phyloP scores from a whole-genome alignment of 805 yeast genomes.

The Cyberlindnera sargentensis region DNA sequence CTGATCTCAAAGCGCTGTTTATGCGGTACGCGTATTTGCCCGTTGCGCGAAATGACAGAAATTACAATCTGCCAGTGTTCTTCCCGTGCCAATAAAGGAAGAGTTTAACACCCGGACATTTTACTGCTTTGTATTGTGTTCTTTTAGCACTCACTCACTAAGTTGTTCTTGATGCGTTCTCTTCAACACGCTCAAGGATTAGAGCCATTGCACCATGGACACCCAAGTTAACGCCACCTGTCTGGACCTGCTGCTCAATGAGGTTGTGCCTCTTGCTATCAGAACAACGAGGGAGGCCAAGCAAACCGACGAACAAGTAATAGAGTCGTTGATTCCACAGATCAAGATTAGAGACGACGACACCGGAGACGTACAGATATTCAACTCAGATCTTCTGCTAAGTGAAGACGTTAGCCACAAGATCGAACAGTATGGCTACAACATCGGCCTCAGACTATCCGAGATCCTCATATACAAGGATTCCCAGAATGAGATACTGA shows the following conservation, averaged over 20 bases:
- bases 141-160: too few relatives aligned
- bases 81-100: too few relatives aligned
- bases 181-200: too few relatives aligned
- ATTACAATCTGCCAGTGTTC: too few relatives aligned
- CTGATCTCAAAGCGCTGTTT: too few relatives aligned
- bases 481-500: conserved; percentile 38
- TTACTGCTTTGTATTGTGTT: too few relatives aligned
- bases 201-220: too few relatives aligned
- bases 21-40: too few relatives aligned
- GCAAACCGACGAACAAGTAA: conserved; percentile 5
- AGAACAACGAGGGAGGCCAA: conserved; percentile 47
- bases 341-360: conserved; percentile 14
- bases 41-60: too few relatives aligned
- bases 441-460: conserved; percentile 54
- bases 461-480: conserved; percentile 41
- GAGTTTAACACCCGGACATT: too few relatives aligned
- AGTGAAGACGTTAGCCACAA: conserved; percentile 50
- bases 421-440: conserved; percentile 65
- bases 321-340: conserved; percentile 8
- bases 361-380: conserved; percentile 37
- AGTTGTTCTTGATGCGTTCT: too few relatives aligned
- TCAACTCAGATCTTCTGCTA: conserved; percentile 28
- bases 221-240: conserved; percentile 42
- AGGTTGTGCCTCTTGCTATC: conserved; percentile 66
- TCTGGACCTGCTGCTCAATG: conserved; percentile 63